Evolutionary conservation across 2,329 filamentous ascomycete genomes (phyloP).

Genomic region (Penicillium janthinellum): DNA sequence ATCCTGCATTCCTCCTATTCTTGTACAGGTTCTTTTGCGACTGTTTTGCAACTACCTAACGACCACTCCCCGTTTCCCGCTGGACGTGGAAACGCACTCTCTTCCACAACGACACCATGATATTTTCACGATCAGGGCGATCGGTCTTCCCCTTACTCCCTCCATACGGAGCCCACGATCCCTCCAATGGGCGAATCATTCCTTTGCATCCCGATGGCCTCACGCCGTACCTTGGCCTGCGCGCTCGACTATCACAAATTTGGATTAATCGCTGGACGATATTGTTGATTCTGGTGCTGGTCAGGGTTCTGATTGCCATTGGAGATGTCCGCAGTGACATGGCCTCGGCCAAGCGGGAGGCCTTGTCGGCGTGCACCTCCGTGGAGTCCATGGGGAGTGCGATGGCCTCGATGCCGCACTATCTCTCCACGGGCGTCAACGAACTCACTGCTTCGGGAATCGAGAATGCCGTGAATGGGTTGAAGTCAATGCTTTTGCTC

Average conservation of each 20-base stretch:
- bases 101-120: conserved; percentile 25
- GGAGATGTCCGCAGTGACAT: conserved; percentile 73
- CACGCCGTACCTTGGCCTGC: conserved; percentile 90
- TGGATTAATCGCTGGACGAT: conserved; percentile 99
- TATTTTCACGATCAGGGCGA: conserved; percentile 36
- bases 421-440: conserved; percentile 87
- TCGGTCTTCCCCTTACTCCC: conserved; percentile 44
- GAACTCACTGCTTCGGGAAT: conserved; percentile 77
- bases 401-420: conserved; percentile 98
- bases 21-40: not conserved
- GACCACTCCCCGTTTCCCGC: not conserved
- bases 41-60: not conserved
- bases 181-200: conserved; percentile 58
- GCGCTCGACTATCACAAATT: conserved; percentile 86
- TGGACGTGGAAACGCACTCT: conserved; percentile 2
- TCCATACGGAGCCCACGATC: conserved; percentile 44
- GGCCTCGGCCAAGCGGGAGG: conserved; percentile 73
- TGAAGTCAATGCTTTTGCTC: conserved; percentile 77
- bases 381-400: conserved; percentile 91
- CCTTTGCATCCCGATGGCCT: conserved; percentile 67
- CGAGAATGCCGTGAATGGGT: conserved; percentile 74
- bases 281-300: conserved; percentile 80
- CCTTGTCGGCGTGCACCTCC: conserved; percentile 83
- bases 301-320: conserved; percentile 76
- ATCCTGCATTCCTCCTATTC: not conserved